Evolutionary conservation across 495 filamentous ascomycete species (phyloP).

Genomic region (Pyronema domesticum): DNA sequence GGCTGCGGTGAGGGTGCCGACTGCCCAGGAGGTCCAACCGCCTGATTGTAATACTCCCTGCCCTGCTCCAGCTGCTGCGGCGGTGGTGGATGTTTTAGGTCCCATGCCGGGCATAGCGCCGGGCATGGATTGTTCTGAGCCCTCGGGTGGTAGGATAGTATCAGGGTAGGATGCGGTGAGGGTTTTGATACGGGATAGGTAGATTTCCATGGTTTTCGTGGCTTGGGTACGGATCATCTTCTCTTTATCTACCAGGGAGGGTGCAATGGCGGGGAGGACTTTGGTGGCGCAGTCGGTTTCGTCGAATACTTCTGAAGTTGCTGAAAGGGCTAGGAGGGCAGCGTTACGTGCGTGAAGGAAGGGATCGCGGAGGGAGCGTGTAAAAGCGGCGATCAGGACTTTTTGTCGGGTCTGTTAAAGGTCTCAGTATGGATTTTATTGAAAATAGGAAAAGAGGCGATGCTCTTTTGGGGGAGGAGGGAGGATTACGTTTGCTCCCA

Average conservation of each 20-base stretch:
- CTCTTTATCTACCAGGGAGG: conserved; percentile 34
- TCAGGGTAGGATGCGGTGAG: conserved; percentile 64
- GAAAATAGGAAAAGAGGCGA: conserved; percentile 15
- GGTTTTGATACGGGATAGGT: conserved; percentile 67
- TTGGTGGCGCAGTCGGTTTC: conserved; percentile 79
- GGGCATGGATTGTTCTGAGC: conserved; percentile 28
- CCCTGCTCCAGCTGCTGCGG: background rate
- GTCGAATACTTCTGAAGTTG: conserved; percentile 67
- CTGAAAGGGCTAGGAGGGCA: conserved; percentile 64
- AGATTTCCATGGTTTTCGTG: conserved; percentile 76
- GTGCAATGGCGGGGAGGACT: conserved; percentile 68
- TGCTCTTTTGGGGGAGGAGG: too few relatives aligned
- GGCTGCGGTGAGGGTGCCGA: conserved; percentile 86
- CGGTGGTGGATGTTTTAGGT: background rate
- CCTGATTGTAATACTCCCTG: conserved; percentile 8
- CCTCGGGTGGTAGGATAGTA: conserved; percentile 39
- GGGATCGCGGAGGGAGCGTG: conserved; percentile 72
- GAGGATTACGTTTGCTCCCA: conserved; percentile 46
- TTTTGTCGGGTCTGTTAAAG: conserved; percentile 50
- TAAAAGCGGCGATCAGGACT: conserved; percentile 81
- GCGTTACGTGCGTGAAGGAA: conserved; percentile 88
- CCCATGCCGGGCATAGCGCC: conserved; percentile 45
- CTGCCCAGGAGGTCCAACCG: conserved; percentile 88
- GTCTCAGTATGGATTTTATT: conserved; percentile 20
- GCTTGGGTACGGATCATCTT: conserved; percentile 71